Evolutionary conservation across 1,284 basidiomycete species (phyloP).

Genomic region (Chiua sp.): DNA sequence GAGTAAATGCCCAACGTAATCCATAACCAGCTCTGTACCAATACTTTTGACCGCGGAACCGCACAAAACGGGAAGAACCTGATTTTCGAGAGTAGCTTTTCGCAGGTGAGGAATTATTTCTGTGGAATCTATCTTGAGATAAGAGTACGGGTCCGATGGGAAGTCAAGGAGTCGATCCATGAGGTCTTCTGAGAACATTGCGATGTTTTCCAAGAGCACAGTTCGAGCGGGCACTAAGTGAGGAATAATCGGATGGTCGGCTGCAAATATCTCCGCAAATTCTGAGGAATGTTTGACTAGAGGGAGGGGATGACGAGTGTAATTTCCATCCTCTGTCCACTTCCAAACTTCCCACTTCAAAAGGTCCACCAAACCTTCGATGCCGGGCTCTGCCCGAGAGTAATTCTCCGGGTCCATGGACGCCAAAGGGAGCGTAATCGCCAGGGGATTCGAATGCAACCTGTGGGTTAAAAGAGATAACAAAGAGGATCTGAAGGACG

Average conservation of each 20-base stretch:
- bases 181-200: conserved; percentile 80
- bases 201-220: conserved; percentile 75
- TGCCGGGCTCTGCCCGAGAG: conserved; percentile 70
- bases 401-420: conserved; percentile 74
- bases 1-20: conserved; percentile 83
- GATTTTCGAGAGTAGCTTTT: conserved; percentile 65
- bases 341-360: conserved; percentile 83
- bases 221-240: conserved; percentile 72
- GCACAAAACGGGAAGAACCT: conserved; percentile 81
- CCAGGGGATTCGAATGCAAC: conserved; percentile 76
- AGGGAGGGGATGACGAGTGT: conserved; percentile 58
- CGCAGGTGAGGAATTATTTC: conserved; percentile 70
- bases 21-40: conserved; percentile 81
- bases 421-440: conserved; percentile 79
- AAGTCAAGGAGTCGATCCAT: conserved; percentile 71
- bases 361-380: conserved; percentile 80
- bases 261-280: conserved; percentile 50
- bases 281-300: conserved; percentile 49
- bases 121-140: conserved; percentile 57
- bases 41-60: conserved; percentile 85
- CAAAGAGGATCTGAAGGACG: conserved; percentile 75
- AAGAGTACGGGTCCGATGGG: conserved; percentile 64
- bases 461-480: conserved; percentile 73
- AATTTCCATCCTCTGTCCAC: conserved; percentile 58
- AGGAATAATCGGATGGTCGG: conserved; percentile 65